Evolutionary conservation across 1,139 yeast genomes (phyloP).

Genomic region (Blastobotrys capitulatus): DNA sequence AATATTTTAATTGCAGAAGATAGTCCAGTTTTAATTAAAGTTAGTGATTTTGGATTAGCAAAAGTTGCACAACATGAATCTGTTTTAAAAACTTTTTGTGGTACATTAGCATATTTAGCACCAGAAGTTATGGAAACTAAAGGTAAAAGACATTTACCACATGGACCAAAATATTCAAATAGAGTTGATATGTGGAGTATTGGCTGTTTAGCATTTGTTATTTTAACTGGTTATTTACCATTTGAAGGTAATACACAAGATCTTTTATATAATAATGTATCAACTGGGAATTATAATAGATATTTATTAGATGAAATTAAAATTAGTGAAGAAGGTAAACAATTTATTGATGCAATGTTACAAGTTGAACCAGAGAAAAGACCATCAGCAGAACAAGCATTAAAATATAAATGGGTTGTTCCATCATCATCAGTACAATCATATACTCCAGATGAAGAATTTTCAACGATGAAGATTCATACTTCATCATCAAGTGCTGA

Average conservation of each 20-base stretch:
- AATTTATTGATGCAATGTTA: slow-evolving; percentile 60
- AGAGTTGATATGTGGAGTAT: slow-evolving; percentile 95
- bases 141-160: slow-evolving; percentile 28
- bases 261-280: slow-evolving; percentile 69
- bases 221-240: slow-evolving; percentile 87
- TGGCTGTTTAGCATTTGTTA: slow-evolving; percentile 86
- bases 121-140: slow-evolving; percentile 88
- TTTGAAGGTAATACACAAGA: slow-evolving; percentile 91
- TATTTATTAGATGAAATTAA: slow-evolving; percentile 68
- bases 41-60: slow-evolving; percentile 90
- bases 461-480: slow-evolving; percentile 8
- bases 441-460: slow-evolving; percentile 3
- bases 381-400: slow-evolving; percentile 65
- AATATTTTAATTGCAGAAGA: slow-evolving; percentile 86
- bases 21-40: slow-evolving; percentile 83
- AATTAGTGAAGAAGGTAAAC: slow-evolving; percentile 58
- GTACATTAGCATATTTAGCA: slow-evolving; percentile 86
- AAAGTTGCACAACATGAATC: slow-evolving; percentile 73
- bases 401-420: slow-evolving; percentile 59
- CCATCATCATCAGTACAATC: neutral
- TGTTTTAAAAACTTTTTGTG: slow-evolving; percentile 82
- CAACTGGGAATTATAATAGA: slow-evolving; percentile 72
- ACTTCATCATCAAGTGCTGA: slow-evolving; percentile 2
- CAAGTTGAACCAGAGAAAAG: slow-evolving; percentile 71
- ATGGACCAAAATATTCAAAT: slow-evolving; percentile 54